Evolutionary conservation across 2,329 filamentous ascomycete species (phyloP).

Genomic region (Colletotrichum spinosum): DNA sequence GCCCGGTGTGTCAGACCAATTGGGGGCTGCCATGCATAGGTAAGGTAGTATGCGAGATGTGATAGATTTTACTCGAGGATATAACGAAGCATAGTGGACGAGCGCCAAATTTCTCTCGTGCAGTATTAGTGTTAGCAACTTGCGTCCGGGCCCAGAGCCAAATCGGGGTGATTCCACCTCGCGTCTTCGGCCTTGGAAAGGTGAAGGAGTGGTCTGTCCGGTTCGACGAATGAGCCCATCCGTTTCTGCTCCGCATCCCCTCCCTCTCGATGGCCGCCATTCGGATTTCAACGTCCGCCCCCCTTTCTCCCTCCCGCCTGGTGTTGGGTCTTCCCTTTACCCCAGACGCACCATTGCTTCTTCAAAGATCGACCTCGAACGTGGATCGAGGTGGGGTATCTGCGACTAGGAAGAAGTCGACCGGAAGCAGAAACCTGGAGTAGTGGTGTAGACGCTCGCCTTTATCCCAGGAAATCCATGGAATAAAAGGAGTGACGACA

Average conservation of each 20-base stretch:
- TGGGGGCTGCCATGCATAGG: background rate
- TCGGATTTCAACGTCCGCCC: background rate
- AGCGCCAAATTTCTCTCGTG: too few relatives aligned
- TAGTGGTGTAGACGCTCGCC: too few relatives aligned
- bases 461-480: too few relatives aligned
- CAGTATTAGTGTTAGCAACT: background rate
- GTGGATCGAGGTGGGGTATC: too few relatives aligned
- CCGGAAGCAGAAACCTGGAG: too few relatives aligned
- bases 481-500: too few relatives aligned
- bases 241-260: constrained; percentile 25
- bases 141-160: constrained; percentile 11
- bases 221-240: constrained; percentile 21
- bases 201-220: background rate
- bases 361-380: background rate
- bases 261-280: background rate
- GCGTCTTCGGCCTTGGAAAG: background rate
- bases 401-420: too few relatives aligned
- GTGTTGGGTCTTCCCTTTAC: constrained; percentile 4
- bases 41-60: constrained; percentile 5
- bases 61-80: background rate
- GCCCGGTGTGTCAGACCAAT: constrained; percentile 30
- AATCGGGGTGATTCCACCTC: constrained; percentile 36
- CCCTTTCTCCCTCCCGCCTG: background rate
- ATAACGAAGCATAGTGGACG: background rate
- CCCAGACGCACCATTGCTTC: constrained; percentile 26